Evolutionary conservation across 208 protist genomes (phyloP), one percentile per base, ranked within the genome.

Genomic region (Naegleria gruberi): DNA sequence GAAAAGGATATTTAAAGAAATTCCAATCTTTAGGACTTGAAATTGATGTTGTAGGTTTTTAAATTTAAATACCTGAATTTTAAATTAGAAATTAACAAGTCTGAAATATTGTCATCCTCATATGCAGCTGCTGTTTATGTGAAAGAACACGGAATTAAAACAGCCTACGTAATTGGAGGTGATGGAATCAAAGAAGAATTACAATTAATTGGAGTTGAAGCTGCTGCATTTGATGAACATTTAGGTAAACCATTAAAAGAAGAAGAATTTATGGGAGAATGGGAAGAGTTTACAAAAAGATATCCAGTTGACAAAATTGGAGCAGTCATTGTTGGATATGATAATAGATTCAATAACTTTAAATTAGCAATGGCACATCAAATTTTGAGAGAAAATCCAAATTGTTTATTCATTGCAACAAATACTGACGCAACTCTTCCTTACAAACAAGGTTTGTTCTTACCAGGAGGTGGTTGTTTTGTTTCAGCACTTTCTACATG

Each of bases 111-210:
- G 77, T n/a, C 40, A 40, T 44, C 40, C 30, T 17, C 40, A 5
- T 44, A 83, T 41, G 30, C 41, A 87, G 83, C 19, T 37, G 23
- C n/a, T 55, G 44, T 45, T 8, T 55, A 55, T 30, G 42, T 23
- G 26, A 87, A 87, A 40, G 30, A 37, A 77, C 65, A 77, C 34
- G 30, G 6, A 7, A 77, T 77, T 8, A 7, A 30, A 37, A 87
- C 34, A 55, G 83, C 42, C 12, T 87, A 55, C 40, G 83, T 87
- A 8, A 87, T 87, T 87, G 83, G 83, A 34, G 30, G 44, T 19
- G 83, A 87, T 23, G 83, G 83, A 41, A 87, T 87, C 37, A 55
- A 30, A 30, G 83, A 87, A 55, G 83, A 87, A 55, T 55, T 87
- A 26, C 7, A 34, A 30, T 26, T 41, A 55, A 41, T 55, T 46